Conservation (phyloP, 2,329 filamentous ascomycete genomes). For the Penicillium sp. region DNA sequence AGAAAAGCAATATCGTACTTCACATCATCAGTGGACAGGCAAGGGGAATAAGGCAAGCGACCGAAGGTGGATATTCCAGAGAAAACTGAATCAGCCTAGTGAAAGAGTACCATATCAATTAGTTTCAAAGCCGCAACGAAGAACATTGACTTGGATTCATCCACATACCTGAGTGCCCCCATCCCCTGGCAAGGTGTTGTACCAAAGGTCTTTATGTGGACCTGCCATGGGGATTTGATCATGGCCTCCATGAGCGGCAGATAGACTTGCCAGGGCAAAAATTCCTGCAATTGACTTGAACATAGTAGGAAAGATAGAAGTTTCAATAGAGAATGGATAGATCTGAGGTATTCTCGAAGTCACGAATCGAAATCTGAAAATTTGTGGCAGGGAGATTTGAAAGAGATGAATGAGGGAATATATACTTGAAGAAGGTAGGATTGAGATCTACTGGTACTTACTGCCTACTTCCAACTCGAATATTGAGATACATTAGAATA, state of each 20-base stretch:
- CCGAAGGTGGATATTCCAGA: slow-evolving; percentile 87
- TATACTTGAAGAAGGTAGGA: neutral
- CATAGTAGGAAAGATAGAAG: slow-evolving; percentile 13
- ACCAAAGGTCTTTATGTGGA: slow-evolving; percentile 76
- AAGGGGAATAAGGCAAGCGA: slow-evolving; percentile 74
- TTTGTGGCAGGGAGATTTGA: neutral
- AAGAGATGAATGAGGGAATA: neutral
- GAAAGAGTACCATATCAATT: neutral
- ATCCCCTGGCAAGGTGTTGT: slow-evolving; percentile 78
- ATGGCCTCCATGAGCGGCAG: slow-evolving; percentile 60
- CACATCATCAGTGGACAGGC: slow-evolving; percentile 67
- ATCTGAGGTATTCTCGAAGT: neutral
- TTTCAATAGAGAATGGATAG: neutral
- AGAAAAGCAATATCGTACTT: slow-evolving; percentile 86
- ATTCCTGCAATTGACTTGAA: slow-evolving; percentile 17
- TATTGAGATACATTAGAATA: too few species aligned
- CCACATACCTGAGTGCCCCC: slow-evolving; percentile 71
- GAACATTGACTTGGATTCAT: neutral
- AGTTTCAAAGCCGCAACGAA: neutral
- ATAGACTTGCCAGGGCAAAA: slow-evolving; percentile 50
- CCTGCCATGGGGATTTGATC: slow-evolving; percentile 64
- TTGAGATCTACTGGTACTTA: neutral
- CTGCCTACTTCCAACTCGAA: neutral
- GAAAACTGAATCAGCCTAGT: slow-evolving; percentile 80
- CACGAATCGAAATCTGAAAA: neutral